Evolutionary conservation across 805 yeast species (phyloP), one percentile per base, ranked within the genome.

Genomic region (Zygoascus biomembranicola): DNA sequence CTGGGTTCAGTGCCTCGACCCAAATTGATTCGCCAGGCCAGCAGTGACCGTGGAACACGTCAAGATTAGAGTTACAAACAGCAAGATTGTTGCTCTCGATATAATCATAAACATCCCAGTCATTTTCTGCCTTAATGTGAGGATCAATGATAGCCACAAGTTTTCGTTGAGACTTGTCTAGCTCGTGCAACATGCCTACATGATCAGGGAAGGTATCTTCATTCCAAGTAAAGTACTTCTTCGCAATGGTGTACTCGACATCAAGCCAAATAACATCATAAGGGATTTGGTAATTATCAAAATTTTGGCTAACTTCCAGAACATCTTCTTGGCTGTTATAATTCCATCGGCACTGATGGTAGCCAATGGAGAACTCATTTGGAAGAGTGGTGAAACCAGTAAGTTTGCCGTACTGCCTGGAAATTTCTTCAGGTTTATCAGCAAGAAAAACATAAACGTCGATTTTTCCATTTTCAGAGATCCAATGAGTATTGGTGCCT

Each of bases 21-120:
- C 98, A 94, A 8, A 89, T 75, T 0, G 96, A 86, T 60, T 87
- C 89, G 1, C 98, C 99, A 1, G 99, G 97, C 99, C 99, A 94
- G 69, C 98, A 94, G 67, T 89, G 95, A 2, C 97, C 98, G 49
- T 79, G 74, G 66, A 74, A 90, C 1, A 79, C 69, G 1, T 73
- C 65, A 26, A 81, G 83, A 1, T 66, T 59, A 19, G 69, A 66
- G 49, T 78, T 71, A 56, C 72, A 67, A 19, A 89, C 73, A 0
- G 79, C 80, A 8, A 79, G 63, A 5, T 69, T 63, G 8, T 74
- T 62, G 13, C 72, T 60, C 6, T 66, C 68, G 23, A 88, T 66
- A 1, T 59, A 66, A 1, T 84, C 76, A 63, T 89, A 84, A 1
- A 88, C 79, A 14, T 71, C 70, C 67, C 90, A 90, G 8, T 77